A percentile compares a stretch with the other conserved stretches of the same genome.
phyloP scores from a whole-genome alignment of 2,329 filamentous ascomycete species.

The Xylariales sp. region DNA sequence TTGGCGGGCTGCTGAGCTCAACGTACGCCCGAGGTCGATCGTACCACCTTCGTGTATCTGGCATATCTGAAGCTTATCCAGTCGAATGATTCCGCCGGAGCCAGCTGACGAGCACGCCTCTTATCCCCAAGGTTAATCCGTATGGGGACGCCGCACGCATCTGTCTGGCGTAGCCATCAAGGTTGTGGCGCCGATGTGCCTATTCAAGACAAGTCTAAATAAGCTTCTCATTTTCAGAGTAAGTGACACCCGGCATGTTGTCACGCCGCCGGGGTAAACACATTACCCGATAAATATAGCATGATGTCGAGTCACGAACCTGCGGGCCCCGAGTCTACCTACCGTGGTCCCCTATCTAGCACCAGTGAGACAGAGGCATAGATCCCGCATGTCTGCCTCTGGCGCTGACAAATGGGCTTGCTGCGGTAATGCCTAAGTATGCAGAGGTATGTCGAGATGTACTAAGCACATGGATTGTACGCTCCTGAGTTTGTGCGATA shows the following conservation, averaged over 20 bases:
- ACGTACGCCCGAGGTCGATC: background rate
- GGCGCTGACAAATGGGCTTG: slow-evolving; percentile 14
- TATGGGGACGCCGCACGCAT: background rate
- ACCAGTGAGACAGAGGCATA: background rate
- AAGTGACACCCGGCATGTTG: background rate
- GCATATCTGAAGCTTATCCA: background rate
- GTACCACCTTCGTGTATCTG: background rate
- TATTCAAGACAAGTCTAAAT: background rate
- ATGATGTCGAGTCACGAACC: background rate
- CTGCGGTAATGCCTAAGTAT: background rate
- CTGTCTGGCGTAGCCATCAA: slow-evolving; percentile 1
- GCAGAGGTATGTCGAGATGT: background rate
- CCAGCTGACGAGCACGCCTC: too few relatives aligned
- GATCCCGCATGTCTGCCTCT: background rate
- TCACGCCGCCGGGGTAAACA: background rate
- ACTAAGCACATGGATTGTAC: slow-evolving; percentile 4
- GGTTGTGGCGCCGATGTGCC: background rate
- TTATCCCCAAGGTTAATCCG: too few relatives aligned
- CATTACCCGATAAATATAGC: slow-evolving; percentile 19
- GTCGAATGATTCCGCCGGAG: background rate
- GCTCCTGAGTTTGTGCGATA: background rate
- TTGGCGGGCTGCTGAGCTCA: background rate
- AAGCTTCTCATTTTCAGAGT: background rate
- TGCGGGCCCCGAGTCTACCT: background rate
- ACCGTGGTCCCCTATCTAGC: background rate